Evolutionary conservation across 176 grass and related monocot genomes (phyloP).

Genomic region (Rhynchospora breviuscula): DNA sequence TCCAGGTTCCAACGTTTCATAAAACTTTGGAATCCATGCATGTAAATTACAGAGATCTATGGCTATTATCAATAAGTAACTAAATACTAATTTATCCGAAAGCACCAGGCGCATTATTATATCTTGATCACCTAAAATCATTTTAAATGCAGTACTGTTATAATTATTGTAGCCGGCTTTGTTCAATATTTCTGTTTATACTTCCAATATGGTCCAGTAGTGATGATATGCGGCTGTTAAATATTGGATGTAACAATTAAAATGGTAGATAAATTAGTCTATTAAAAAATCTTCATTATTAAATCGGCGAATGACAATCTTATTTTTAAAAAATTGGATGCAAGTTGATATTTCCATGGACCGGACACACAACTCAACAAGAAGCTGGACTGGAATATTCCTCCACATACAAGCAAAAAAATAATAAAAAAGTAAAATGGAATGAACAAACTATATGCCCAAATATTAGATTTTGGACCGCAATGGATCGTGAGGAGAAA

Average conservation of each 20-base stretch:
- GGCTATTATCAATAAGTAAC: too few species aligned
- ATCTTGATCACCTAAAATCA: neutral
- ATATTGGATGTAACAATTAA: neutral
- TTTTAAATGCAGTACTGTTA: neutral
- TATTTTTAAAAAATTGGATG: neutral
- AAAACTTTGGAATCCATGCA: too few species aligned
- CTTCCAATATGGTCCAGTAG: neutral
- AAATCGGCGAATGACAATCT: neutral
- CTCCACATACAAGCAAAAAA: neutral
- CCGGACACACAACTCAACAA: neutral
- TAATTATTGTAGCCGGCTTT: neutral
- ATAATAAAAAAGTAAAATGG: neutral
- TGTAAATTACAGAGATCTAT: too few species aligned
- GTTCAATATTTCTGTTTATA: neutral
- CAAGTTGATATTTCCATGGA: neutral
- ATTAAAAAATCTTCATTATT: neutral
- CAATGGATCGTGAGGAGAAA: neutral
- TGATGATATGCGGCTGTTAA: neutral
- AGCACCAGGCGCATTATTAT: neutral
- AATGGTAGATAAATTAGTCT: neutral
- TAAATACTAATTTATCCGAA: too few species aligned
- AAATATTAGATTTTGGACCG: conserved; percentile 7
- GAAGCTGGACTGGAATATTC: neutral
- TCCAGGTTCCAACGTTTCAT: too few species aligned
- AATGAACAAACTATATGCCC: neutral